These are phyloP conservation scores for Erythrobasidium hasegawianum DNA, from an alignment of 1,284 basidiomycete genomes.

Conservation along the genomic window DNA sequence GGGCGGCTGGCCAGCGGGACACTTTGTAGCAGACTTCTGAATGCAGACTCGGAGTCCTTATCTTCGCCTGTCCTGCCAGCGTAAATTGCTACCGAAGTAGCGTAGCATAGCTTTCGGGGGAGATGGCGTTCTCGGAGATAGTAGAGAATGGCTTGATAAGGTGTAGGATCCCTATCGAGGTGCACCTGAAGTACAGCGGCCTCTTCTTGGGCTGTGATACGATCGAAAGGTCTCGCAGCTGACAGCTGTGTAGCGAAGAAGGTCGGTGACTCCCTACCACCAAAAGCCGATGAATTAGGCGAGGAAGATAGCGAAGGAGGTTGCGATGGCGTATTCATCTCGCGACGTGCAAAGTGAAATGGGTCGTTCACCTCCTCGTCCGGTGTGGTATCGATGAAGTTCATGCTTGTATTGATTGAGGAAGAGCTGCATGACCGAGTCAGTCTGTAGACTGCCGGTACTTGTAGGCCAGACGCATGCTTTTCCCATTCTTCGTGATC, in stretches of 20 bases:
- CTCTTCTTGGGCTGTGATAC: slow-evolving; percentile 1
- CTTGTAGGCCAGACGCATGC: background rate
- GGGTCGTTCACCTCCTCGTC: slow-evolving; percentile 28
- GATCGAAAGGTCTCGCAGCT: background rate
- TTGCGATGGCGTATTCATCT: slow-evolving; percentile 5
- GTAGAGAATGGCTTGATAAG: slow-evolving; percentile 31
- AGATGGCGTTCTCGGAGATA: slow-evolving; percentile 23
- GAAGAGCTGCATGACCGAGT: background rate
- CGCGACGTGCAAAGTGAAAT: slow-evolving; percentile 7
- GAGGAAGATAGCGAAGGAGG: slow-evolving; percentile 25
- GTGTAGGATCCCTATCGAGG: slow-evolving; percentile 23
- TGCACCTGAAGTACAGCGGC: slow-evolving; percentile 8
- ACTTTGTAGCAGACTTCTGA: background rate
- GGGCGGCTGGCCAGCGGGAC: background rate
- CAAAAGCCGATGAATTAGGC: slow-evolving; percentile 20
- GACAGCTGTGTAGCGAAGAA: background rate
- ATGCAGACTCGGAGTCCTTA: background rate
- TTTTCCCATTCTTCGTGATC: background rate
- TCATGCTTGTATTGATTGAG: background rate
- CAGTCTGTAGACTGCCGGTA: background rate
- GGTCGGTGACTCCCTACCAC: slow-evolving; percentile 11
- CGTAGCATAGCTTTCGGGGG: slow-evolving; percentile 14
- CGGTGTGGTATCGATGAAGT: slow-evolving; percentile 31
- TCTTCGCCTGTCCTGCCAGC: background rate
- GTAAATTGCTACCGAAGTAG: background rate